Percentiles rank a stretch among this genome's conserved stretches.
phyloP scores from a whole-genome alignment of 140 eudicot genomes.

The Oenanthe javanica region DNA sequence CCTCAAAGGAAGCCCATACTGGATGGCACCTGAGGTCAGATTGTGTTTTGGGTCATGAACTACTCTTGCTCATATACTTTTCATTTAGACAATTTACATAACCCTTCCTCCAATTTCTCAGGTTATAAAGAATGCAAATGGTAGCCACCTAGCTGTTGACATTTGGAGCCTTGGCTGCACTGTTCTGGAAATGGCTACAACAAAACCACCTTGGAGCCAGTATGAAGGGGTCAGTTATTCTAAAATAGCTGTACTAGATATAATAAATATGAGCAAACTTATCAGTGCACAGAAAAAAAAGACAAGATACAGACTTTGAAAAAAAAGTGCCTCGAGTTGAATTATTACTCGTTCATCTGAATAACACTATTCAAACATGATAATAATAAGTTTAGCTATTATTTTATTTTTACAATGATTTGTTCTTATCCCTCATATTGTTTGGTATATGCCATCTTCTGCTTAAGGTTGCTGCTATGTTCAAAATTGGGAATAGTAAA shows the following conservation, averaged over 20 bases:
- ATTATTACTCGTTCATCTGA: not conserved
- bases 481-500: slow-evolving; percentile 88
- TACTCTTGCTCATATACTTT: slow-evolving; percentile 3
- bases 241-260: not conserved
- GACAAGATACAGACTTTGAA: not conserved
- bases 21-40: slow-evolving; percentile 97
- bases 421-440: not conserved
- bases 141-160: slow-evolving; percentile 80
- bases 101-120: slow-evolving; percentile 17
- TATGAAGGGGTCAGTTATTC: slow-evolving; percentile 79
- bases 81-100: not conserved
- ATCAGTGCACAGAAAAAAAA: not conserved
- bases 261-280: not conserved
- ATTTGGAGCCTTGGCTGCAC: slow-evolving; percentile 99
- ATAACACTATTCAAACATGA: not conserved
- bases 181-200: slow-evolving; percentile 92
- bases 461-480: slow-evolving; percentile 81
- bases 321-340: not conserved
- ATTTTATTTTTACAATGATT: not conserved
- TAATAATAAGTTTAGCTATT: not conserved
- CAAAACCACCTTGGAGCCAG: slow-evolving; percentile 99
- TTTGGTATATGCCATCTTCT: slow-evolving; percentile 15
- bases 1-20: slow-evolving; percentile 79
- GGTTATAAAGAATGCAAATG: slow-evolving; percentile 73
- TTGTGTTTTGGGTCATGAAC: slow-evolving; percentile 3